Evolutionary conservation across 805 yeast species (phyloP).

Genomic region (Saccharomycopsis oosterbeekiorum): DNA sequence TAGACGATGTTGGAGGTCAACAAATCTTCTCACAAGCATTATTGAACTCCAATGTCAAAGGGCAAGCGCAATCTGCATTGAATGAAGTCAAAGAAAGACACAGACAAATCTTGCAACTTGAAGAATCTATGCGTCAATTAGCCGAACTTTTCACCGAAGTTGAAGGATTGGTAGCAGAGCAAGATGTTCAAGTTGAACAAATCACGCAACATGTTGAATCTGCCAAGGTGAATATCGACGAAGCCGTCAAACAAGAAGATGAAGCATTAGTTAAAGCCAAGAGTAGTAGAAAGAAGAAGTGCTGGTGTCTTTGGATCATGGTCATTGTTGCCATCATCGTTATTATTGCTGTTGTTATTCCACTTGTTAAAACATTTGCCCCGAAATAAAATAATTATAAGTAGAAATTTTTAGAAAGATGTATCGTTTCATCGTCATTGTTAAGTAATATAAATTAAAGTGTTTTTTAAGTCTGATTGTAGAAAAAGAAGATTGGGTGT

Average conservation of each 20-base stretch:
- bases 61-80: slow-evolving; percentile 91
- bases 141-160: slow-evolving; percentile 91
- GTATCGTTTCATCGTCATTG: neutral
- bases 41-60: slow-evolving; percentile 76
- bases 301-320: slow-evolving; percentile 69
- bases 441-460: neutral
- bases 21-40: slow-evolving; percentile 94
- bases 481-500: no score
- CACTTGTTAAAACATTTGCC: slow-evolving; percentile 12
- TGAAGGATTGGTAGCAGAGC: slow-evolving; percentile 94
- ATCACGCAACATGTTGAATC: slow-evolving; percentile 69
- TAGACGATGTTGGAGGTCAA: slow-evolving; percentile 74
- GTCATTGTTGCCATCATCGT: slow-evolving; percentile 50
- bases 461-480: neutral
- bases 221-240: slow-evolving; percentile 87
- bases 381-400: neutral
- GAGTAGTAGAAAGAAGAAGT: slow-evolving; percentile 83
- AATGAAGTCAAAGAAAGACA: slow-evolving; percentile 95
- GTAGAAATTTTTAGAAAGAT: neutral
- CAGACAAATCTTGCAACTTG: slow-evolving; percentile 88
- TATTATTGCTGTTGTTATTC: slow-evolving; percentile 56
- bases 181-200: slow-evolving; percentile 77
- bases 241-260: slow-evolving; percentile 88
- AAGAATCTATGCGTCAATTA: slow-evolving; percentile 90
- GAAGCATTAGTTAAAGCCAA: slow-evolving; percentile 83